These are phyloP conservation scores for Metarhizium brunneum DNA, from an alignment of 2,329 filamentous ascomycete genomes.

Conservation along the genomic window DNA sequence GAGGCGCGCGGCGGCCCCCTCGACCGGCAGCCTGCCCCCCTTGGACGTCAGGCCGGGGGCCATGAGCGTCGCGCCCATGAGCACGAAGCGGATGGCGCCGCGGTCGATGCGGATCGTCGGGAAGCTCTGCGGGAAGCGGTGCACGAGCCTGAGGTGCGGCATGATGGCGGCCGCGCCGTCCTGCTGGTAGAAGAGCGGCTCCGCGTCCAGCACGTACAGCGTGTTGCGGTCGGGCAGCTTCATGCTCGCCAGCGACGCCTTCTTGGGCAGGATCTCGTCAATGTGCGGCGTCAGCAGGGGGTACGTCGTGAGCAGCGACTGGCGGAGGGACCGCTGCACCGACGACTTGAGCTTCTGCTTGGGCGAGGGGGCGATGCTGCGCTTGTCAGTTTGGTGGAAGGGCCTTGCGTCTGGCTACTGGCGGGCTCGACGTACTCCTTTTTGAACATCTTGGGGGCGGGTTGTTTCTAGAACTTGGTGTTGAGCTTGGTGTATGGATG, in stretches of 20 bases:
- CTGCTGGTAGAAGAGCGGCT: conserved; percentile 87
- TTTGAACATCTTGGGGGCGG: conserved; percentile 66
- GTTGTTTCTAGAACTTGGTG: neutral
- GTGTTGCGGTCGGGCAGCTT: conserved; percentile 88
- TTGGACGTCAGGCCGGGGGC: conserved; percentile 81
- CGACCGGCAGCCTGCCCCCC: conserved; percentile 68
- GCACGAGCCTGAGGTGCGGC: conserved; percentile 81
- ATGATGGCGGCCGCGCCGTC: conserved; percentile 61
- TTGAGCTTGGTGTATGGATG: conserved; percentile 2
- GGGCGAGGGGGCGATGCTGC: conserved; percentile 63
- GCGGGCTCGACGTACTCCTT: conserved; percentile 56
- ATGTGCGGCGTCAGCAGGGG: conserved; percentile 80
- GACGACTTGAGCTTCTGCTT: conserved; percentile 98
- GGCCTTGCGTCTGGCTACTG: neutral
- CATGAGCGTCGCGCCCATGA: conserved; percentile 91
- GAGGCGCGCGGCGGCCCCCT: conserved; percentile 22
- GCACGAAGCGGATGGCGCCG: conserved; percentile 92
- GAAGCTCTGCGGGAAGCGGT: conserved; percentile 80
- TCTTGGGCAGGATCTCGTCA: conserved; percentile 93
- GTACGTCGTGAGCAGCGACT: conserved; percentile 74
- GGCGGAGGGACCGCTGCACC: conserved; percentile 76
- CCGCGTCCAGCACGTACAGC: conserved; percentile 72
- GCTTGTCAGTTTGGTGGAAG: neutral
- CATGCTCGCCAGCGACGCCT: conserved; percentile 78
- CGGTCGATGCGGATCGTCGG: conserved; percentile 83